Evolutionary conservation across 2,329 filamentous ascomycete genomes (phyloP).

Genomic region (Phyllosticta ampelicida): DNA sequence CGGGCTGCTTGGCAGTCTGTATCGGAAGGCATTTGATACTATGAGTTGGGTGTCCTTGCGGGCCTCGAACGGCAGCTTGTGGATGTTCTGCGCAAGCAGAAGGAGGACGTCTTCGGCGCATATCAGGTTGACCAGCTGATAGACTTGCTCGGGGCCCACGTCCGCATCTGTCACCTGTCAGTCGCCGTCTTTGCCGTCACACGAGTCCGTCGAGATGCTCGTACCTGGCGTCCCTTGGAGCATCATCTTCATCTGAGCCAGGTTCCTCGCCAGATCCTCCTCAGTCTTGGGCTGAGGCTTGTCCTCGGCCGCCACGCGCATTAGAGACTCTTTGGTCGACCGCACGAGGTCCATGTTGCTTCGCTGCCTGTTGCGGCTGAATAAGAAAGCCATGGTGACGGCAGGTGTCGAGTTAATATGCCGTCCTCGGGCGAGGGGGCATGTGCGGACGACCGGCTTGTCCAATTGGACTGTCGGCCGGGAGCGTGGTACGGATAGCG

Average conservation of each 20-base stretch:
- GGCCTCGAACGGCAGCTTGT: slow-evolving; percentile 85
- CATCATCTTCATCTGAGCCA: slow-evolving; percentile 83
- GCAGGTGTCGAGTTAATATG: slow-evolving; percentile 17
- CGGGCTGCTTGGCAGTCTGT: slow-evolving; percentile 57
- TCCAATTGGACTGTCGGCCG: slow-evolving; percentile 7
- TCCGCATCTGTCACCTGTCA: slow-evolving; percentile 37
- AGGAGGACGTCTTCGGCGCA: slow-evolving; percentile 85
- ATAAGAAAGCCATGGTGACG: slow-evolving; percentile 57
- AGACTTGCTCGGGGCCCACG: slow-evolving; percentile 75
- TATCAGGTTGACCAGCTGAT: slow-evolving; percentile 71
- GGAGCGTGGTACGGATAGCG: background rate
- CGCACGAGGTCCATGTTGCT: slow-evolving; percentile 51
- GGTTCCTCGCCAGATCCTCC: slow-evolving; percentile 77
- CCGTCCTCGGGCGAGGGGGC: slow-evolving; percentile 5
- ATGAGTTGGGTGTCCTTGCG: slow-evolving; percentile 93
- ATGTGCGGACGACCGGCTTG: slow-evolving; percentile 7
- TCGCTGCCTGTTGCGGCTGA: slow-evolving; percentile 49
- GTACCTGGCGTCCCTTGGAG: slow-evolving; percentile 87
- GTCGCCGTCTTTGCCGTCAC: background rate
- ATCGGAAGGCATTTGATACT: slow-evolving; percentile 89
- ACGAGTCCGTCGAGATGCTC: slow-evolving; percentile 10
- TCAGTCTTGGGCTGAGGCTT: slow-evolving; percentile 48
- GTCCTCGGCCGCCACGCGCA: slow-evolving; percentile 46
- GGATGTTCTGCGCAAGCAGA: slow-evolving; percentile 69
- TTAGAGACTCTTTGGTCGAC: slow-evolving; percentile 52